Percentiles rank a stretch among this genome's conserved stretches.
Evolutionary conservation across 1,284 basidiomycete species (phyloP).

Genomic region (Trichosporon asahii): DNA sequence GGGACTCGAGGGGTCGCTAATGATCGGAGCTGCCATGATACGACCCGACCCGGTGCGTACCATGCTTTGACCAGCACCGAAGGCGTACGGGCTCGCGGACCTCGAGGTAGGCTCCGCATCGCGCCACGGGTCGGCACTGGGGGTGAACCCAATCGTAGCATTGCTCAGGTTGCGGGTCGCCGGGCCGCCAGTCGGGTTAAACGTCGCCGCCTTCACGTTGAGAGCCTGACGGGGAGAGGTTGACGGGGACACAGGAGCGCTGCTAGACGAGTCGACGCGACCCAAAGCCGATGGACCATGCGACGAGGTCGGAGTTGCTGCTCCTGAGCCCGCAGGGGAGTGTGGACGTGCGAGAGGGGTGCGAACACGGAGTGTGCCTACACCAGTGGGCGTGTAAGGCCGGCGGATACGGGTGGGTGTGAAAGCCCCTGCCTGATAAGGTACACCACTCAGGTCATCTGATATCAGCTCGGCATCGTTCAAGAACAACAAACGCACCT

Average conservation of each 20-base stretch:
- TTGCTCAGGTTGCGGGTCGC: conserved; percentile 64
- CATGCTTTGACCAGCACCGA: conserved; percentile 57
- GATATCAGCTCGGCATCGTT: conserved; percentile 10
- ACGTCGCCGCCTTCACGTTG: conserved; percentile 65
- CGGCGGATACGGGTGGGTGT: conserved; percentile 42
- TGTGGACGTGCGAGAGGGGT: conserved; percentile 47
- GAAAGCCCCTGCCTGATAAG: conserved; percentile 43
- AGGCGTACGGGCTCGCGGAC: conserved; percentile 41
- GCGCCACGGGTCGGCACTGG: conserved; percentile 58
- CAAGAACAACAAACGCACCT: conserved; percentile 55
- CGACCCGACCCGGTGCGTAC: conserved; percentile 67
- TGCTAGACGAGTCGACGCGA: conserved; percentile 32
- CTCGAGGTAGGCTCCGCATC: conserved; percentile 34
- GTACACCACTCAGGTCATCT: conserved; percentile 49
- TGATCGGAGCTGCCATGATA: conserved; percentile 79
- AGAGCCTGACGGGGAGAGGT: conserved; percentile 57
- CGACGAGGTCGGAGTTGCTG: conserved; percentile 42
- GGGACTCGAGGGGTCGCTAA: conserved; percentile 65
- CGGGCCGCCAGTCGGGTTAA: conserved; percentile 60
- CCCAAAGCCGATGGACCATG: conserved; percentile 43
- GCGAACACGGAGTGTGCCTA: conserved; percentile 46
- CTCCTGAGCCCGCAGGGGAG: conserved; percentile 34
- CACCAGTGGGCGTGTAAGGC: conserved; percentile 49
- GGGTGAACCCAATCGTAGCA: conserved; percentile 74
- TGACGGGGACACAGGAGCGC: conserved; percentile 56